phyloP scores from a whole-genome alignment of 2,329 filamentous ascomycete genomes.

The Boeremia lycopersici region DNA sequence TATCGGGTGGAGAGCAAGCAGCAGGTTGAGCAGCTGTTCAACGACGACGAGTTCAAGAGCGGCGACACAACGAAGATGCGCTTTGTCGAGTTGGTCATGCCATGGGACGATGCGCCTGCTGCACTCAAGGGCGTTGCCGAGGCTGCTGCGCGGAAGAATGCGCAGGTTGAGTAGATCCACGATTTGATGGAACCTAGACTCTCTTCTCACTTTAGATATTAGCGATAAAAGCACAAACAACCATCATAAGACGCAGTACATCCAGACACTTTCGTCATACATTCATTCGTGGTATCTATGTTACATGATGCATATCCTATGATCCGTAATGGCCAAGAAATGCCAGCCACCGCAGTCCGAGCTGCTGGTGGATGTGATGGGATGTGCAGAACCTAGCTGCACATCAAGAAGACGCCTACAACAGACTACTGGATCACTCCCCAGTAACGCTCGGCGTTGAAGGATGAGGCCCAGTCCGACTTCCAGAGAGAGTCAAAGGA shows the following conservation, averaged over 20 bases:
- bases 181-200: background rate
- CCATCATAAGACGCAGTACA: too few species aligned
- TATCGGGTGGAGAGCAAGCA: conserved; percentile 72
- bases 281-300: conserved; percentile 32
- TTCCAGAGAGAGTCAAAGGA: conserved; percentile 86
- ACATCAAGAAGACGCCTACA: conserved; percentile 4
- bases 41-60: conserved; percentile 63
- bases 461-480: conserved; percentile 64
- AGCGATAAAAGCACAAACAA: background rate
- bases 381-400: conserved; percentile 21
- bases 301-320: conserved; percentile 36
- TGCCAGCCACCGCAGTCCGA: conserved; percentile 21
- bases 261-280: background rate
- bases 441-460: conserved; percentile 78
- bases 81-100: conserved; percentile 84
- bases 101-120: conserved; percentile 75
- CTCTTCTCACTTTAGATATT: background rate
- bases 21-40: conserved; percentile 70
- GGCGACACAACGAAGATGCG: conserved; percentile 57
- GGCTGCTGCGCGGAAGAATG: conserved; percentile 71
- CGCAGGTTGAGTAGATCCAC: conserved; percentile 20
- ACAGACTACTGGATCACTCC: conserved; percentile 52
- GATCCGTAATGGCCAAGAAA: conserved; percentile 34
- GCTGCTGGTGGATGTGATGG: conserved; percentile 23
- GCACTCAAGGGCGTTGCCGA: conserved; percentile 73